Evolutionary conservation across 2,329 filamentous ascomycete species (phyloP).

Genomic region (Mollisiaceae sp.): DNA sequence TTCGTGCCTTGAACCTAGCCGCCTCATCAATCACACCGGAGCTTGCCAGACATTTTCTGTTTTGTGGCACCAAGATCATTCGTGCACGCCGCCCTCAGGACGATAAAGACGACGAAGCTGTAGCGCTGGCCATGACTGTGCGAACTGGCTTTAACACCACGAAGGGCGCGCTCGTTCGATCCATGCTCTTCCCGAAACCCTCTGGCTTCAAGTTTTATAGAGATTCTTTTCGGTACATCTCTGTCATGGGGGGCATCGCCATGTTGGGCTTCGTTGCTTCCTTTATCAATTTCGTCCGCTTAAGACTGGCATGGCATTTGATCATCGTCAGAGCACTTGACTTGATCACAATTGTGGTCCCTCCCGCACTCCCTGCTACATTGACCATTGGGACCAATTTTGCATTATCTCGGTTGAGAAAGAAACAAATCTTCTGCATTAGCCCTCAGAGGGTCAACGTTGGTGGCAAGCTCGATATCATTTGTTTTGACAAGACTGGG

Average conservation of each 20-base stretch:
- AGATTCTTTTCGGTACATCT: conserved; percentile 97
- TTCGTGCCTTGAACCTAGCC: conserved; percentile 76
- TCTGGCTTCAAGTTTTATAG: conserved; percentile 99
- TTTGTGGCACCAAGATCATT: conserved; percentile 94
- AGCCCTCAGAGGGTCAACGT: conserved; percentile 97
- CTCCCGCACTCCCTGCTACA: conserved; percentile 91
- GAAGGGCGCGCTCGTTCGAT: conserved; percentile 92
- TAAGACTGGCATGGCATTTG: conserved; percentile 84
- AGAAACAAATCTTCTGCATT: conserved; percentile 94
- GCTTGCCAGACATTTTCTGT: conserved; percentile 87
- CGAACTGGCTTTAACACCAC: conserved; percentile 97
- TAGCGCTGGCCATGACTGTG: conserved; percentile 88
- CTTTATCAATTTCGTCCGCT: conserved; percentile 88
- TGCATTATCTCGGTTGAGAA: conserved; percentile 82
- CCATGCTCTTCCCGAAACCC: conserved; percentile 98
- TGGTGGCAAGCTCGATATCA: conserved; percentile 90
- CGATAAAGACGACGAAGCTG: conserved; percentile 83
- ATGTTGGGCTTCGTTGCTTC: conserved; percentile 87
- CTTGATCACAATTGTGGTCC: conserved; percentile 96
- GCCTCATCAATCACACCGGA: conserved; percentile 84
- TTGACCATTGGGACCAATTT: conserved; percentile 97
- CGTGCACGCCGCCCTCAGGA: conserved; percentile 88
- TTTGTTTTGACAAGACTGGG: conserved; percentile 99
- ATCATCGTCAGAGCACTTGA: conserved; percentile 93
- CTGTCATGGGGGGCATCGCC: conserved; percentile 91